Evolutionary conservation across 2,329 filamentous ascomycete genomes (phyloP).

Genomic region (Venturia carpophila): DNA sequence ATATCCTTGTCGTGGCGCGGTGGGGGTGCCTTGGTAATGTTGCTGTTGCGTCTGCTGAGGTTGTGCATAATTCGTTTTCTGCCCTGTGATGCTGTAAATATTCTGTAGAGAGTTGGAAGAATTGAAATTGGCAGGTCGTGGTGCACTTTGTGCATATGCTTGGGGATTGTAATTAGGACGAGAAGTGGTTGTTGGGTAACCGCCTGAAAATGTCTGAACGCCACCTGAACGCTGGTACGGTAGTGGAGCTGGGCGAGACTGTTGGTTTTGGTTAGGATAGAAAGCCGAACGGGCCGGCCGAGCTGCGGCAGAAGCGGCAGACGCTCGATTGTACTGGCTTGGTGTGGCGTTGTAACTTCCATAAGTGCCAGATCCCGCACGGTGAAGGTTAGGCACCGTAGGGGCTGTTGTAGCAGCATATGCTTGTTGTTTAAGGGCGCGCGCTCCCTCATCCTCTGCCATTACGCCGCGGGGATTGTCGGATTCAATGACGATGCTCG

Average conservation of each 20-base stretch:
- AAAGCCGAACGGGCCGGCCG: conserved; percentile 1
- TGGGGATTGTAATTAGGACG: conserved; percentile 1
- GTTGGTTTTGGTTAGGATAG: conserved; percentile 5
- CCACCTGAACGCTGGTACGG: conserved; percentile 14
- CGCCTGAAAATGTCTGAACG: conserved; percentile 13
- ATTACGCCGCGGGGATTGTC: conserved; percentile 70
- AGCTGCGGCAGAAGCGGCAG: background rate
- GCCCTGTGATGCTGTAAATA: conserved; percentile 11
- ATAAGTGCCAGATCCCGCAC: conserved; percentile 7
- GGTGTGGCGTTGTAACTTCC: conserved; percentile 11
- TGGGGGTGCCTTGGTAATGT: conserved; percentile 11
- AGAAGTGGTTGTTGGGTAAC: conserved; percentile 8
- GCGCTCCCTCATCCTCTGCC: conserved; percentile 65
- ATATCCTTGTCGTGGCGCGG: background rate
- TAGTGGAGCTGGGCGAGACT: conserved; percentile 13
- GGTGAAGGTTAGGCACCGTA: conserved; percentile 1
- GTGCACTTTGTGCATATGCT: background rate
- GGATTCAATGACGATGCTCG: conserved; percentile 63
- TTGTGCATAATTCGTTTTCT: conserved; percentile 10
- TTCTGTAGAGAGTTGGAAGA: background rate
- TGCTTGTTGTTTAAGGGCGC: conserved; percentile 35
- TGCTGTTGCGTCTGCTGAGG: conserved; percentile 10
- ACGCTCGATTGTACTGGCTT: conserved; percentile 16
- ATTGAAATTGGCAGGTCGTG: conserved; percentile 1
- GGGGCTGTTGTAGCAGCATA: conserved; percentile 27